Evolutionary conservation across 1,139 yeast species (phyloP).

Genomic region (Taiozyma sp.): DNA sequence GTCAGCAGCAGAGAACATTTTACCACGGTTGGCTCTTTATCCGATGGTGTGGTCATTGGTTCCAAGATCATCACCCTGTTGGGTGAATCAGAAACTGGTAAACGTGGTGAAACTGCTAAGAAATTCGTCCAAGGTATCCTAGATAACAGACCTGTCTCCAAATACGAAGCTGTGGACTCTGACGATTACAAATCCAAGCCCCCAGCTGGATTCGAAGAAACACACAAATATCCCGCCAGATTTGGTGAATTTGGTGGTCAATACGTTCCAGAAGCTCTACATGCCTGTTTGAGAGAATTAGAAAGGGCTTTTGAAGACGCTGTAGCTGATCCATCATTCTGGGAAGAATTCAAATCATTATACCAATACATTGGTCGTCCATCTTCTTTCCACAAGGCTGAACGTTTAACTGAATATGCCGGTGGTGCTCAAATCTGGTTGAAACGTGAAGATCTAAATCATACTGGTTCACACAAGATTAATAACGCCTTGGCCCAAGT

Average conservation of each 20-base stretch:
- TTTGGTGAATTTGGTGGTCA: conserved; percentile 99
- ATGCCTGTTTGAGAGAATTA: conserved; percentile 84
- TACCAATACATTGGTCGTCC: conserved; percentile 96
- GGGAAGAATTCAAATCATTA: conserved; percentile 85
- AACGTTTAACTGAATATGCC: conserved; percentile 79
- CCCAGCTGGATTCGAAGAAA: conserved; percentile 47
- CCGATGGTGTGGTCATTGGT: conserved; percentile 96
- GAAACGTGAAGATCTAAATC: conserved; percentile 96
- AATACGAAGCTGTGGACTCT: conserved; percentile 22
- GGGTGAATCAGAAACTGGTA: conserved; percentile 57
- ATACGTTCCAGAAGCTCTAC: conserved; percentile 95
- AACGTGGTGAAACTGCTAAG: conserved; percentile 57
- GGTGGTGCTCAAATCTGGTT: conserved; percentile 99
- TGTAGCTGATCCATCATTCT: conserved; percentile 81
- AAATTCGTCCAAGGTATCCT: conserved; percentile 66
- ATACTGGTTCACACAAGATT: conserved; percentile 96
- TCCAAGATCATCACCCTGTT: conserved; percentile 73
- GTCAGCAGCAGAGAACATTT: conserved; percentile 92
- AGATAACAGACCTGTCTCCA: conserved; percentile 46
- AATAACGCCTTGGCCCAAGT: conserved; percentile 96
- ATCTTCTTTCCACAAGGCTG: conserved; percentile 86
- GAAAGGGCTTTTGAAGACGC: conserved; percentile 87
- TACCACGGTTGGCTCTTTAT: conserved; percentile 66
- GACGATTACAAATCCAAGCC: conserved; percentile 23
- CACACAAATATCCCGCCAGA: conserved; percentile 58